Conservation (phyloP, 2,329 filamentous ascomycete genomes). For the Raffaelea albimanens region DNA sequence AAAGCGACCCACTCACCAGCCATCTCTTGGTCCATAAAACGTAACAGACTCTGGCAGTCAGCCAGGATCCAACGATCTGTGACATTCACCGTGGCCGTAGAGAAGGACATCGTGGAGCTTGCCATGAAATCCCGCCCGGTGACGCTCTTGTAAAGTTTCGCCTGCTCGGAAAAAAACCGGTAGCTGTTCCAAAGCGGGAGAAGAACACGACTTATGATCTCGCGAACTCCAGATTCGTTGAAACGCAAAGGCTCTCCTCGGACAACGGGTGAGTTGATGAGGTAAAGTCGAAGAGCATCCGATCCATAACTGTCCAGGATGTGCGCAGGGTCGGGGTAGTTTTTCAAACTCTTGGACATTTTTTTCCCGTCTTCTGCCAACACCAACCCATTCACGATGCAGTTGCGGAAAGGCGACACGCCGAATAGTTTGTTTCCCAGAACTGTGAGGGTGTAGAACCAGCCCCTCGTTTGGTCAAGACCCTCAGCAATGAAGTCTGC, state of each 20-base stretch:
- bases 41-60: conserved; percentile 79
- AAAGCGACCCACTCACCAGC: conserved; percentile 15
- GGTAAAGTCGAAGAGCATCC: conserved; percentile 85
- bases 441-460: conserved; percentile 91
- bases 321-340: conserved; percentile 79
- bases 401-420: conserved; percentile 66
- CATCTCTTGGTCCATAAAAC: conserved; percentile 94
- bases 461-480: conserved; percentile 80
- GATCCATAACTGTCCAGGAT: conserved; percentile 85
- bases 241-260: conserved; percentile 83
- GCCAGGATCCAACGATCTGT: conserved; percentile 96
- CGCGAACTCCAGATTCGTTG: conserved; percentile 86
- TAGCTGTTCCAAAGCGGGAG: conserved; percentile 93
- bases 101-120: conserved; percentile 47
- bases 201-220: conserved; percentile 85
- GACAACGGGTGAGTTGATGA: conserved; percentile 95
- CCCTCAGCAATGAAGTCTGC: conserved; percentile 42
- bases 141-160: conserved; percentile 76
- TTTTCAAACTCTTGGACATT: conserved; percentile 96
- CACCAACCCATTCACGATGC: conserved; percentile 49
- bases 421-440: conserved; percentile 66
- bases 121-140: conserved; percentile 68
- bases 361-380: conserved; percentile 69
- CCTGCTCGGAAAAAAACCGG: conserved; percentile 91
- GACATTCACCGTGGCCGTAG: conserved; percentile 48